phyloP scores from a whole-genome alignment of 176 grass and related monocot genomes.

The Panicum miliaceum region DNA sequence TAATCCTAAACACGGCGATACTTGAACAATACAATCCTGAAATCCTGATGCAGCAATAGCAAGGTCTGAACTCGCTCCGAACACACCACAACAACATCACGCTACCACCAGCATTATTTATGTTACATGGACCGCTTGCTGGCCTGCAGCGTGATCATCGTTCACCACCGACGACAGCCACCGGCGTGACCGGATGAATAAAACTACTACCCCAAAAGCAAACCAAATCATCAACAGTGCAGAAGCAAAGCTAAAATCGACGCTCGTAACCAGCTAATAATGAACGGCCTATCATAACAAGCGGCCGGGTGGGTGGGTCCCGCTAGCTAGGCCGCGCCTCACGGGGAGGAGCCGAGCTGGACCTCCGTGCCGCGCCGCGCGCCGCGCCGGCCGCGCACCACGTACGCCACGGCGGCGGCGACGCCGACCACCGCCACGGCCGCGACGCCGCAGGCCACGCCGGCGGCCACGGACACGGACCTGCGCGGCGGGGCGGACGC shows the following conservation, averaged over 20 bases:
- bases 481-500: slow-evolving; percentile 15
- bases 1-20: not conserved
- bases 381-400: slow-evolving; percentile 51
- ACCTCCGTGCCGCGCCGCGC: slow-evolving; percentile 37
- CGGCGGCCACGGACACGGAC: slow-evolving; percentile 54
- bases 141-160: not conserved
- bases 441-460: slow-evolving; percentile 55
- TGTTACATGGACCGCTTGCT: slow-evolving; percentile 33
- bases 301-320: not conserved
- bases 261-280: not conserved
- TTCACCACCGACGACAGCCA: not conserved
- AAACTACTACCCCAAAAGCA: slow-evolving; percentile 24
- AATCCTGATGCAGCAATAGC: not conserved
- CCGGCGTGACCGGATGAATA: not conserved
- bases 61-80: not conserved
- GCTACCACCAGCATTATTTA: slow-evolving; percentile 48
- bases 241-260: slow-evolving; percentile 31
- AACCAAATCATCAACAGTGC: not conserved
- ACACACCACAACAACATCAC: slow-evolving; percentile 15
- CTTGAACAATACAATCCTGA: not conserved
- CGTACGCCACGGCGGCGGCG: slow-evolving; percentile 50
- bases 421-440: slow-evolving; percentile 52
- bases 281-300: not conserved
- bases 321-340: not conserved
- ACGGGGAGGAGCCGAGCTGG: slow-evolving; percentile 39